Conservation (phyloP, 179 eudicot species). For the Heliamphora pulchella region DNA sequence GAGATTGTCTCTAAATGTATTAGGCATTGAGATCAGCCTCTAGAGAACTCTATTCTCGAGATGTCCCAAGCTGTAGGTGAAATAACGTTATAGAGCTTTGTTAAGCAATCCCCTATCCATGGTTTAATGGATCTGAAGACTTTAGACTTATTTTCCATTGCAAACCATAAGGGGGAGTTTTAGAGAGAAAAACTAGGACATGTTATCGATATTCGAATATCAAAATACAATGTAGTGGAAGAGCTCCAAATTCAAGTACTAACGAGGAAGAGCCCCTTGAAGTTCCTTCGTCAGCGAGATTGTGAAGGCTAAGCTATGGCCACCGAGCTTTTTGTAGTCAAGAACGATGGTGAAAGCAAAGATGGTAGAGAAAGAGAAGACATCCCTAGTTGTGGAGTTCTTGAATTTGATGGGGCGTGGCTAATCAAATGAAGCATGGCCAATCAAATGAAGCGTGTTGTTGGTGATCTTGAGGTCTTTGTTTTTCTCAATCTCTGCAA, state of each 20-base stretch:
- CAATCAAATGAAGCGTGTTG: constrained; percentile 16
- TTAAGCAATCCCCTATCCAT: no score
- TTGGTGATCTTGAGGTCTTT: constrained; percentile 28
- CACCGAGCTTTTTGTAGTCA: constrained; percentile 37
- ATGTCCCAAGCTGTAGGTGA: no score
- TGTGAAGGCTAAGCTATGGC: constrained; percentile 47
- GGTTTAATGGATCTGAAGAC: no score
- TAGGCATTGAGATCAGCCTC: no score
- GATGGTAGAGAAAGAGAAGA: constrained; percentile 26
- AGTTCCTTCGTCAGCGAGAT: constrained; percentile 29
- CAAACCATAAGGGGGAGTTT: no score
- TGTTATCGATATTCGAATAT: no score
- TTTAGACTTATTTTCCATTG: no score
- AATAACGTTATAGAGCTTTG: no score
- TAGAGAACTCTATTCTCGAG: no score
- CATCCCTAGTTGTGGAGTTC: constrained; percentile 14
- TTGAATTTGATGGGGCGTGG: constrained; percentile 27
- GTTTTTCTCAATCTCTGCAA: constrained; percentile 22
- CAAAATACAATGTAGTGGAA: no score
- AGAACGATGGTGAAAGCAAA: constrained; percentile 41
- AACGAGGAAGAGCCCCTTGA: constrained; percentile 35
- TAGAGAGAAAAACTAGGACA: no score
- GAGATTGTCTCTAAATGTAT: no score
- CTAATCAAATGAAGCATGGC: constrained; percentile 29
- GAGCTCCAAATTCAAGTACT: constrained; percentile 20